Base-by-base conservation (phyloP, 1,284 basidiomycete genomes). In the Sanghuangporus baumii region DNA sequence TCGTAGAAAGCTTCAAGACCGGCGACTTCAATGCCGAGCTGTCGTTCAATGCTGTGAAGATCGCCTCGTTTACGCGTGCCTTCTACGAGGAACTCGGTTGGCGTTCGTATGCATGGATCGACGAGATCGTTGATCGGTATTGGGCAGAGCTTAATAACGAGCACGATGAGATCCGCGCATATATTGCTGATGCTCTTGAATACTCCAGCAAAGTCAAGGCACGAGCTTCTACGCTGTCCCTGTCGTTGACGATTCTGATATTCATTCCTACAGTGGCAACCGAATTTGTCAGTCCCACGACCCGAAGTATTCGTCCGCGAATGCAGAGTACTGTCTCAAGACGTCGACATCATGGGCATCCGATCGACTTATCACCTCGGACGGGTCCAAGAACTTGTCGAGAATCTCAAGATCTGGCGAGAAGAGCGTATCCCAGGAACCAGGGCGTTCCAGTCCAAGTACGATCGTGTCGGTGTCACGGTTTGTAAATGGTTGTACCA, bases 401-500 rank as follows among this genome's bases (percentile, higher is more conserved):
- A 78, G 31, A 79, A 79, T 23, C 87, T 94, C 72, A 82, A 83
- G 48, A 72, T 78, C 34, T 91, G 89, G 89, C 79, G 88, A 55
- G 78, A 80, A 66, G 78, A 88, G 71, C 81, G 93, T 65, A 71
- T 86, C 4, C 84, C 90, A 43, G 91, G 91, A 3, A 82, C 86
- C 41, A 83, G 87, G 54, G 91, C 90, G 7, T 86, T 89, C 68
- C 85, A 91, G 70, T 94, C 91, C 3, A 86, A 81, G 16, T 95
- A 95, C 70, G 93, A 96, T 72, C 85, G 86, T 66, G 85, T 87
- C 59, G 86, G 82, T 7, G 76, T 86, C 31, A 79, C 82, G 12
- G 80, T 90, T 23, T 88, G 90, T 76, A 86, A 85, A 69, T 93
- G 90, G 88, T 75, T 93, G 34, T 87, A 85, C 72, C 82, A 87